Evolutionary conservation across 257 asterid genomes (phyloP).

Genomic region (Linaria vulgaris): DNA sequence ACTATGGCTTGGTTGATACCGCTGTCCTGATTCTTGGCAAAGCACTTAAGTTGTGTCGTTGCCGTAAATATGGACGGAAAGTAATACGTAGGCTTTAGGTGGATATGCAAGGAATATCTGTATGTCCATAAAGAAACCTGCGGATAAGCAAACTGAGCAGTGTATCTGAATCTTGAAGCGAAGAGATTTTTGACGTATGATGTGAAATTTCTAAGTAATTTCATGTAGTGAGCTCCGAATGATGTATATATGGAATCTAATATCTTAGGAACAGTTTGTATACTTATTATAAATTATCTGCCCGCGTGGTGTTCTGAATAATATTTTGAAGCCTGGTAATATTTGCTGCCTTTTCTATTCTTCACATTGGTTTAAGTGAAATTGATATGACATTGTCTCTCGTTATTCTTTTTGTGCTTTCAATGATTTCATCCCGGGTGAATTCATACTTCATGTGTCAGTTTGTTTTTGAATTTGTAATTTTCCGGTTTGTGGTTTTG

Average conservation of each 20-base stretch:
- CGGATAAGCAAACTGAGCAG: conserved; percentile 19
- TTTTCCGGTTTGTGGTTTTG: conserved; percentile 3
- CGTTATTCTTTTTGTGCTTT: neutral
- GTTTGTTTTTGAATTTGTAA: neutral
- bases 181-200: conserved; percentile 3
- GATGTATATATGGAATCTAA: neutral
- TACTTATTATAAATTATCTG: neutral
- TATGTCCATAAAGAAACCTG: conserved; percentile 63
- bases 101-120: conserved; percentile 51
- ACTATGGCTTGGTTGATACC: neutral
- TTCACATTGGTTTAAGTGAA: neutral
- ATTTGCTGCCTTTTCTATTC: conserved; percentile 3
- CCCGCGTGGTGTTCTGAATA: conserved; percentile 4
- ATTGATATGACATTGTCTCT: neutral
- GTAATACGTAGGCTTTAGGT: conserved; percentile 52
- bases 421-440: neutral
- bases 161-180: conserved; percentile 5
- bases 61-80: conserved; percentile 82
- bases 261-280: neutral
- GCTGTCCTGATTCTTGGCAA: conserved; percentile 83
- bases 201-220: conserved; percentile 2
- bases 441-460: neutral
- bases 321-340: neutral
- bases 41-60: conserved; percentile 56
- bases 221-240: conserved; percentile 10